phyloP scores from a whole-genome alignment of 371 early-diverging fungal species.

The Mortierella sp. region DNA sequence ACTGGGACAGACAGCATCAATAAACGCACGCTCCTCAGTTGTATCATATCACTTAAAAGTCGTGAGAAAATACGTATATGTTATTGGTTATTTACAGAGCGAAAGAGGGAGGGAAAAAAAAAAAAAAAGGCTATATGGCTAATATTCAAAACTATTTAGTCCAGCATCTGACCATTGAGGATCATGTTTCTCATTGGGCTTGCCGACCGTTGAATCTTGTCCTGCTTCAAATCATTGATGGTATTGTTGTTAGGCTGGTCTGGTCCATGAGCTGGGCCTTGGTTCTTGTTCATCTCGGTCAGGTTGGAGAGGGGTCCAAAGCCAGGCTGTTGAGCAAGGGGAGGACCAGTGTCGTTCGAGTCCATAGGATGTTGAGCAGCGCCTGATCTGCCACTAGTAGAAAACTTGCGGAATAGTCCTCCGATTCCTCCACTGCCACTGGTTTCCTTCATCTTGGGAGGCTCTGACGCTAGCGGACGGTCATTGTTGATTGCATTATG shows the following conservation, averaged over 20 bases:
- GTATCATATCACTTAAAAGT: conserved; percentile 9
- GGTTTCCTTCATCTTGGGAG: neutral
- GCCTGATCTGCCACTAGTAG: conserved; percentile 9
- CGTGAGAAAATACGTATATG: neutral
- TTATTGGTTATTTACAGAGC: neutral
- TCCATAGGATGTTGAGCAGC: conserved; percentile 13
- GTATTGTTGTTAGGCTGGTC: conserved; percentile 10
- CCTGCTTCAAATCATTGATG: conserved; percentile 19
- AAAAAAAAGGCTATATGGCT: neutral
- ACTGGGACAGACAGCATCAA: neutral
- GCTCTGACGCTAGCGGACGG: neutral
- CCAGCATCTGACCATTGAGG: conserved; percentile 54
- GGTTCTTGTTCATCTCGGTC: neutral
- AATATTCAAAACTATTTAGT: conserved; percentile 6
- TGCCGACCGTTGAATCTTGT: conserved; percentile 28
- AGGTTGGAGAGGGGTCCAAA: conserved; percentile 12
- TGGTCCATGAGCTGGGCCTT: neutral
- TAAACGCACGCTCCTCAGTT: conserved; percentile 4
- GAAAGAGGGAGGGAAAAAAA: neutral
- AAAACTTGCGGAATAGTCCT: conserved; percentile 49
- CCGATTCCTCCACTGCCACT: conserved; percentile 28
- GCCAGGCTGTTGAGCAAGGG: conserved; percentile 8
- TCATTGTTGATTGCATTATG: neutral
- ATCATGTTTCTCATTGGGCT: conserved; percentile 54
- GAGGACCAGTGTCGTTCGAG: conserved; percentile 30